These are phyloP conservation scores for Plantago rigida DNA, from an alignment of 305 asterid species.

Conservation along the genomic window DNA sequence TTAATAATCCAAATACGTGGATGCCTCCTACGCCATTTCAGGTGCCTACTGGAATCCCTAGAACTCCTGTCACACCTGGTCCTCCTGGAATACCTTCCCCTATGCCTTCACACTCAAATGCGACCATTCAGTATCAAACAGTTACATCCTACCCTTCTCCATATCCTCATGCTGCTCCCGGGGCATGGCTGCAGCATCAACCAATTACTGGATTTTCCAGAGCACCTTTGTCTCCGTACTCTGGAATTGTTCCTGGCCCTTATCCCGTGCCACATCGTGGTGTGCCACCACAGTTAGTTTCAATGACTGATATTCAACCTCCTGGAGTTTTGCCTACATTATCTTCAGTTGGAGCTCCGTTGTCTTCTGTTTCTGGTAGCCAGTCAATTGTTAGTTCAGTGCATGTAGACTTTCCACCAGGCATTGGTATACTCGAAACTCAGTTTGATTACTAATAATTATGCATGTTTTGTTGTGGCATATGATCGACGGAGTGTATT, in stretches of 20 bases:
- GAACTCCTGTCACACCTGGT: conserved; percentile 41
- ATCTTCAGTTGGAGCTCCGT: conserved; percentile 36
- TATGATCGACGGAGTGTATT: conserved; percentile 21
- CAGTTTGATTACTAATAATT: conserved; percentile 20
- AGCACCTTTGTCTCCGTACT: conserved; percentile 66
- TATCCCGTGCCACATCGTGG: conserved; percentile 47
- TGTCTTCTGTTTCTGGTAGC: conserved; percentile 31
- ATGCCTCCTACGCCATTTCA: conserved; percentile 56
- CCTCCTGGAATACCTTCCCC: conserved; percentile 58
- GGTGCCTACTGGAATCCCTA: conserved; percentile 43
- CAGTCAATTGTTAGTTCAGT: conserved; percentile 37
- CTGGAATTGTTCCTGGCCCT: conserved; percentile 47
- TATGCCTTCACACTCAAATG: conserved; percentile 39
- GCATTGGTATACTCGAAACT: conserved; percentile 46
- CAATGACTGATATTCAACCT: conserved; percentile 61
- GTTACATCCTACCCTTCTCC: conserved; percentile 46
- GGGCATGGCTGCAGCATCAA: conserved; percentile 78
- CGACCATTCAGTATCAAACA: conserved; percentile 49
- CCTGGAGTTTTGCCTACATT: conserved; percentile 63
- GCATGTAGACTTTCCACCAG: conserved; percentile 58
- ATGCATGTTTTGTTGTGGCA: conserved; percentile 18
- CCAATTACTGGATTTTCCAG: conserved; percentile 53
- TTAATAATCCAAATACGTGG: conserved; percentile 35
- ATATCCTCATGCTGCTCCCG: conserved; percentile 52
- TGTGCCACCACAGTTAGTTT: conserved; percentile 40